phyloP scores from a whole-genome alignment of 345 rosid species.

The Firmiana major region DNA sequence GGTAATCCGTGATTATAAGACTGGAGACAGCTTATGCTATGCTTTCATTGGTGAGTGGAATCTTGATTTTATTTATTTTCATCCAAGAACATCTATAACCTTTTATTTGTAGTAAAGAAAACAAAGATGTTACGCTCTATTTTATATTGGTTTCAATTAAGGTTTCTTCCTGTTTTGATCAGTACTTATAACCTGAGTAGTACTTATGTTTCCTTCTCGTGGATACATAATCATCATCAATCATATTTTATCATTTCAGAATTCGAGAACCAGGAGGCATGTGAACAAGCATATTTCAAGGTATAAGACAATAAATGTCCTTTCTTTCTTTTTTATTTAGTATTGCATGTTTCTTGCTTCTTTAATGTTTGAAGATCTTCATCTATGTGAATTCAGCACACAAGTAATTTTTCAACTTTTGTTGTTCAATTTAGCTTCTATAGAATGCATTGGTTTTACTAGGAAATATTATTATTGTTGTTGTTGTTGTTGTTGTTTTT shows the following conservation, averaged over 20 bases:
- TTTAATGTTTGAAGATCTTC: background rate
- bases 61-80: slow-evolving; percentile 7
- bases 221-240: background rate
- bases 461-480: background rate
- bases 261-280: slow-evolving; percentile 70
- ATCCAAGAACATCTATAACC: background rate
- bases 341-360: background rate
- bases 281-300: slow-evolving; percentile 88
- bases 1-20: slow-evolving; percentile 83
- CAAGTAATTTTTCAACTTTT: background rate
- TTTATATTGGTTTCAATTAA: background rate
- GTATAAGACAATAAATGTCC: slow-evolving; percentile 23
- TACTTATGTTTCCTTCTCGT: background rate
- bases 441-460: background rate
- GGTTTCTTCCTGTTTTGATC: background rate
- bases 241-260: slow-evolving; percentile 39
- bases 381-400: background rate
- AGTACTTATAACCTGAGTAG: background rate
- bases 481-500: background rate
- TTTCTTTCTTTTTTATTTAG: background rate
- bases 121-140: background rate
- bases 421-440: background rate
- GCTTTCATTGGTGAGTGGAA: slow-evolving; percentile 76
- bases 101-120: background rate
- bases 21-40: slow-evolving; percentile 96